A percentile compares a stretch with the other conserved stretches of the same genome.
Evolutionary conservation across 805 yeast genomes (phyloP).

Genomic region (Clavispora phyllophila): DNA sequence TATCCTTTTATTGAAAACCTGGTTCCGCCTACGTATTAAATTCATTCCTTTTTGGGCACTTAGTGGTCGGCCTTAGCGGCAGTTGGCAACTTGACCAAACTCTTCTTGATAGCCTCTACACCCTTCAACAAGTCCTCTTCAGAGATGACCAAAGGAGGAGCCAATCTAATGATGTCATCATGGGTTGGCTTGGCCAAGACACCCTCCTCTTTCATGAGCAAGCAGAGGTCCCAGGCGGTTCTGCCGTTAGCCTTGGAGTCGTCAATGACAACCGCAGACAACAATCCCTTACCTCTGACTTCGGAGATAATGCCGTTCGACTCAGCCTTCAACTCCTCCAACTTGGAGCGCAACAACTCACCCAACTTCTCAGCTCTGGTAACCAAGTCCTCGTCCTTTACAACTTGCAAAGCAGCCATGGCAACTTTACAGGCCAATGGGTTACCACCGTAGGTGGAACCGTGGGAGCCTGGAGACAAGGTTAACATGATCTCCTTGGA

Average conservation of each 20-base stretch:
- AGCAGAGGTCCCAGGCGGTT: conserved; percentile 94
- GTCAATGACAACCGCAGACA: conserved; percentile 90
- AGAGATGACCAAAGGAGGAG: conserved; percentile 91
- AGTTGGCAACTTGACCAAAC: conserved; percentile 52
- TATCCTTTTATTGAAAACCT: background rate
- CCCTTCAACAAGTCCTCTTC: conserved; percentile 83
- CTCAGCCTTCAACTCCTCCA: conserved; percentile 47
- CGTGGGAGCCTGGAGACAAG: conserved; percentile 93
- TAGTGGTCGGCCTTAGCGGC: conserved; percentile 45
- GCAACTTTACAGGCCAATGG: conserved; percentile 92
- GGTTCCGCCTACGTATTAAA: background rate
- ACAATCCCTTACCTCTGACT: conserved; percentile 80
- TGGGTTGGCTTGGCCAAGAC: conserved; percentile 96
- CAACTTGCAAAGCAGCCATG: conserved; percentile 87
- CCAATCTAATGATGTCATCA: conserved; percentile 89
- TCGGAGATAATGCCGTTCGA: conserved; percentile 51
- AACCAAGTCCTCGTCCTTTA: conserved; percentile 78
- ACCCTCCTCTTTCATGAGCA: conserved; percentile 82
- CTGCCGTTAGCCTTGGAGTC: conserved; percentile 77
- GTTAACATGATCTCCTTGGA: conserved; percentile 87
- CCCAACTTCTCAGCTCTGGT: conserved; percentile 76
- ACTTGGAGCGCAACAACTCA: conserved; percentile 55
- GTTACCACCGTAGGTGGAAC: conserved; percentile 97
- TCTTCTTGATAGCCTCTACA: conserved; percentile 61
- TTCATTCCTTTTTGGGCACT: background rate